Conservation (phyloP, 2,329 filamentous ascomycete species). For the Fusarium algeriense region DNA sequence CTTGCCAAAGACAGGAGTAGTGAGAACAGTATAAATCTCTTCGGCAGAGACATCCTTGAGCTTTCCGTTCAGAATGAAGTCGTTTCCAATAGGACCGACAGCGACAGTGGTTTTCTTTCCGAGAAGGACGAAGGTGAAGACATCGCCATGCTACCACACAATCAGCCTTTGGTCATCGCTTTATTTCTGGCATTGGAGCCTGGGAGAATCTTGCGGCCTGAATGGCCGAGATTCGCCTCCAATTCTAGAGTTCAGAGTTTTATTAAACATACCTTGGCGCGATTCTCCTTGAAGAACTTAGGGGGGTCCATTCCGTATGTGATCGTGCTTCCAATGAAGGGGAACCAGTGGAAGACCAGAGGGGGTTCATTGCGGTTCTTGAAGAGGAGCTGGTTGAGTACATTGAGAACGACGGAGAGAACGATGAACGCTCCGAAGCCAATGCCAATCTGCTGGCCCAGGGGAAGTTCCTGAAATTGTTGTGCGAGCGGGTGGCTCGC, state of each 20-base stretch:
- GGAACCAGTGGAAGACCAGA: slow-evolving; percentile 84
- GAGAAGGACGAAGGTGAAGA: slow-evolving; percentile 89
- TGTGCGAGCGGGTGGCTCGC: slow-evolving; percentile 63
- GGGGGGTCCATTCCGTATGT: slow-evolving; percentile 96
- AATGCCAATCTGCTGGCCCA: slow-evolving; percentile 61
- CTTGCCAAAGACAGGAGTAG: slow-evolving; percentile 79
- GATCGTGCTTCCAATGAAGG: slow-evolving; percentile 89
- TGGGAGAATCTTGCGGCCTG: background rate
- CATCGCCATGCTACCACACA: slow-evolving; percentile 78
- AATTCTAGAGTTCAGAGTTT: background rate
- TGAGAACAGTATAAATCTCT: slow-evolving; percentile 86
- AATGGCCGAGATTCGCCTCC: background rate
- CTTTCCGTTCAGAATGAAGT: slow-evolving; percentile 93
- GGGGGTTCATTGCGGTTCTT: slow-evolving; percentile 86
- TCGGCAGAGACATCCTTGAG: slow-evolving; percentile 90
- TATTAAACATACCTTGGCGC: slow-evolving; percentile 73
- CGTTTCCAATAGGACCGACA: slow-evolving; percentile 84
- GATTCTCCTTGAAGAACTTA: slow-evolving; percentile 82
- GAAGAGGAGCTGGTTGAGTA: slow-evolving; percentile 82
- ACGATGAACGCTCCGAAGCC: slow-evolving; percentile 59
- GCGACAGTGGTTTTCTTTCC: slow-evolving; percentile 92
- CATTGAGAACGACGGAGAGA: slow-evolving; percentile 78
- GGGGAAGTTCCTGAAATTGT: slow-evolving; percentile 62
- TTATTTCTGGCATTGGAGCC: background rate
- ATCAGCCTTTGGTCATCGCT: slow-evolving; percentile 22